Conservation (phyloP, 116 monocot genomes). For the Posidonia oceanica region DNA sequence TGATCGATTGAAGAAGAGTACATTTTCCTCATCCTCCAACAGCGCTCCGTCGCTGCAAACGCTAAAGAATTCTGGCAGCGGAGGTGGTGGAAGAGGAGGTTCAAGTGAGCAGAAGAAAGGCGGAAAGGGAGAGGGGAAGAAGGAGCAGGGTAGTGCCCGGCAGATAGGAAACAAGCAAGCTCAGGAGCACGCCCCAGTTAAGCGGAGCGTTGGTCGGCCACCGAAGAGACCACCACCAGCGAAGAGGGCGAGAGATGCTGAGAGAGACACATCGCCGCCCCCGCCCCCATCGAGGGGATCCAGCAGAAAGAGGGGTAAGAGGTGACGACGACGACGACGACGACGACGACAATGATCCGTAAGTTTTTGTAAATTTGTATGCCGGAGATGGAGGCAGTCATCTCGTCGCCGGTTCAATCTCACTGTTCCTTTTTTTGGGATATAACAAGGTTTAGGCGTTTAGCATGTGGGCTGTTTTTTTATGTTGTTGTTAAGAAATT, state of each 20-base stretch:
- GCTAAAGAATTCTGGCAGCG: not conserved
- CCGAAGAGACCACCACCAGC: conserved; percentile 39
- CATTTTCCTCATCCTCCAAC: not conserved
- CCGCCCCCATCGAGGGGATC: not conserved
- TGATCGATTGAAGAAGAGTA: conserved; percentile 27
- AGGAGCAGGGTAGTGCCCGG: not conserved
- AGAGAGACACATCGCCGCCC: conserved; percentile 11
- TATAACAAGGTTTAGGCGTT: too few species aligned
- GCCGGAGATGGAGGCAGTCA: not conserved
- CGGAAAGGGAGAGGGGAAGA: conserved; percentile 15
- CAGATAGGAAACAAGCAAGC: too few species aligned
- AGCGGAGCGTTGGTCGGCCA: conserved; percentile 51
- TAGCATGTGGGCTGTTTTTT: not conserved
- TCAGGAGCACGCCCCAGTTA: conserved; percentile 8
- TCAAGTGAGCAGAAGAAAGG: conserved; percentile 1
- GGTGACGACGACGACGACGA: not conserved
- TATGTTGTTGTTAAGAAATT: too few species aligned
- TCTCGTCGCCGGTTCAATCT: too few species aligned
- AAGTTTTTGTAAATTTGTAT: not conserved
- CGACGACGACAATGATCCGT: too few species aligned
- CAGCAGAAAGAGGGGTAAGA: conserved; percentile 3
- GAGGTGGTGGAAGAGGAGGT: too few species aligned
- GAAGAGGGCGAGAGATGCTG: conserved; percentile 28
- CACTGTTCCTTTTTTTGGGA: too few species aligned
- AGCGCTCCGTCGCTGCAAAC: conserved; percentile 4